Base-by-base conservation (phyloP, 1,284 basidiomycete genomes). In the Ustilago tritici region DNA sequence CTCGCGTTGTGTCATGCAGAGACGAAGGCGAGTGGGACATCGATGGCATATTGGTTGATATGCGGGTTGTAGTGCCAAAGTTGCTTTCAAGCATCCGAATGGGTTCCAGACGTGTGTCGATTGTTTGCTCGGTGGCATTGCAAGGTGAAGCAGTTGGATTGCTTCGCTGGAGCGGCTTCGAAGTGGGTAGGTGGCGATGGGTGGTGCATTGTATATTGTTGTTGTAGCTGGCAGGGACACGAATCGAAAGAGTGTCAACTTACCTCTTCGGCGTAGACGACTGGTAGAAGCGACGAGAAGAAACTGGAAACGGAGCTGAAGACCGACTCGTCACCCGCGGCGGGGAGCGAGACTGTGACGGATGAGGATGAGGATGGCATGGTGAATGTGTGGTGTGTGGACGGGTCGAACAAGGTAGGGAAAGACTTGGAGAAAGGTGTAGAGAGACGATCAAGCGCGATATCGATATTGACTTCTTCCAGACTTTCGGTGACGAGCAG, bases 181-280 rank as follows among this genome's bases (percentile, higher is more conserved):
- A 19, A 49, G 8, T 19, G 10, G 7, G 17, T 28, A 28, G 49
- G 28, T 23, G 3, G 46, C 28, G 28, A 32, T 32, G 19, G 40
- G 32, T 49, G 41, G 7, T 40, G 43, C 43, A 46, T 19, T 17
- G 43, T 2, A 4, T 47, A 38, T 47, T 49, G 15, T 14, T 23
- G 28, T 36, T 43, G 54, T 56, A 38, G 49, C 58, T 40, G 38
- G 50, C 19, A 28, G 12, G 56, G 50, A 59, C 41, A 41, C 34
- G 35, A 43, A 8, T 23, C 23, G 3, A 19, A 15, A 19, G 6
- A 34, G 38, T 43, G 59, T 47, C 72, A 66, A 73, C 78, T 78
- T 70, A 77, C 74, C 71, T 78, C 71, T 60, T 82, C 81, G 75
- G 72, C 76, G 73, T 79, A 72, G 52, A 58, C 79, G 34, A 74